Conservation (phyloP, 768 basidiomycete species). For the Agaricus subrufescens region DNA sequence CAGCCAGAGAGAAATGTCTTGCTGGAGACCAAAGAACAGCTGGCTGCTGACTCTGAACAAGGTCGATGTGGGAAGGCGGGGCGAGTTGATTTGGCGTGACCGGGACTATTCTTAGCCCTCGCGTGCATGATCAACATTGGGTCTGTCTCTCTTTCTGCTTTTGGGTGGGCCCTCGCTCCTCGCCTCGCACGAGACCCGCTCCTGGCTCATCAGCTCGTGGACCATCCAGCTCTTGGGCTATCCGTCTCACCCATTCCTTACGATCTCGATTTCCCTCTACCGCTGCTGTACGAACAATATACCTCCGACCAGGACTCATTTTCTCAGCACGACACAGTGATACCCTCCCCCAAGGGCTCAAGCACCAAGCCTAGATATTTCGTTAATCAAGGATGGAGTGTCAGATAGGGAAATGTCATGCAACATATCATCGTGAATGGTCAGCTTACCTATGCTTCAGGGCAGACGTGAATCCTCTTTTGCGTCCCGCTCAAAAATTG, state of each 20-base stretch:
- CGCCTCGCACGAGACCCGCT: background rate
- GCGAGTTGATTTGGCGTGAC: too few species aligned
- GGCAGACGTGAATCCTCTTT: conserved; percentile 40
- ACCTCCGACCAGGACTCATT: conserved; percentile 37
- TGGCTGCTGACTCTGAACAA: too few species aligned
- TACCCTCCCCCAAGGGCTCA: conserved; percentile 35
- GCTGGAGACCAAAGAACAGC: too few species aligned
- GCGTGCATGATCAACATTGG: too few species aligned
- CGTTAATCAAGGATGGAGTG: conserved; percentile 41
- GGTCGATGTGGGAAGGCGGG: too few species aligned
- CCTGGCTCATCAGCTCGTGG: background rate
- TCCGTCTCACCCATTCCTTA: conserved; percentile 5
- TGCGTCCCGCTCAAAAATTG: background rate
- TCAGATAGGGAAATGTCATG: conserved; percentile 61
- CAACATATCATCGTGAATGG: conserved; percentile 54
- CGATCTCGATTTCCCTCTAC: conserved; percentile 14
- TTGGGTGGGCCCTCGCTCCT: background rate
- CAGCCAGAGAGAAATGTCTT: too few species aligned
- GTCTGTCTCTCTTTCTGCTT: background rate
- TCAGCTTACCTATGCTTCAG: conserved; percentile 40
- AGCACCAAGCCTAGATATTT: conserved; percentile 42
- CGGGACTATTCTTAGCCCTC: too few species aligned
- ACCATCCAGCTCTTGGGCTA: background rate
- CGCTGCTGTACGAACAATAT: conserved; percentile 43
- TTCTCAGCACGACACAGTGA: conserved; percentile 37